Evolutionary conservation across 1,284 basidiomycete genomes (phyloP).

Genomic region (Ustilago nuda): DNA sequence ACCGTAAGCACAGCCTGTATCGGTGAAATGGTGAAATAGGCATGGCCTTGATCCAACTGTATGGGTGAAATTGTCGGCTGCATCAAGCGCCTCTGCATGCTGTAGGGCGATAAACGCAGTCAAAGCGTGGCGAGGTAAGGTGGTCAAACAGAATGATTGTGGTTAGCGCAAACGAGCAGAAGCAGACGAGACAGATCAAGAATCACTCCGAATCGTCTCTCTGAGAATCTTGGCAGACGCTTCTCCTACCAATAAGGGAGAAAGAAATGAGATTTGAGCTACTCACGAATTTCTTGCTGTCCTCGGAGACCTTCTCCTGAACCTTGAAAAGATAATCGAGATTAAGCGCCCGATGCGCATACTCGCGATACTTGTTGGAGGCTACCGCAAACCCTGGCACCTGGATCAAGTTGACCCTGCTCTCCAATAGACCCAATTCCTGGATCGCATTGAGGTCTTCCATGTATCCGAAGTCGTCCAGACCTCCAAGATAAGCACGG

Average conservation of each 20-base stretch:
- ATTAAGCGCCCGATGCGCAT: conserved; percentile 35
- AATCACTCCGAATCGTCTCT: background rate
- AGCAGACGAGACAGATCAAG: background rate
- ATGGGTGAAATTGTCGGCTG: background rate
- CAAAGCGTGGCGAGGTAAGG: background rate
- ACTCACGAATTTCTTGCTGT: conserved; percentile 24
- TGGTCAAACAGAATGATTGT: background rate
- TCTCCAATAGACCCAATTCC: conserved; percentile 19
- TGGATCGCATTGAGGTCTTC: conserved; percentile 34
- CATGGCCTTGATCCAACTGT: conserved; percentile 9
- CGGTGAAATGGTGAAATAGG: conserved; percentile 32
- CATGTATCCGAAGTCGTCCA: conserved; percentile 47
- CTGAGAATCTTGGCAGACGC: conserved; percentile 6
- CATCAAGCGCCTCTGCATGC: conserved; percentile 8
- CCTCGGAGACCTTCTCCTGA: background rate
- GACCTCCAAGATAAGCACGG: conserved; percentile 39
- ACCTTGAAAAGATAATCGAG: conserved; percentile 45
- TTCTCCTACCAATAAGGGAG: background rate
- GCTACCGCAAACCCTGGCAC: conserved; percentile 37
- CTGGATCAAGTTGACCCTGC: conserved; percentile 39
- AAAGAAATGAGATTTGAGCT: background rate
- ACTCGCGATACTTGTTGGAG: conserved; percentile 21
- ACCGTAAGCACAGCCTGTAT: background rate
- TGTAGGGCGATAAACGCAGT: background rate
- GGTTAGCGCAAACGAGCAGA: background rate